Evolutionary conservation across 208 protist genomes (phyloP), one percentile per base, ranked within the genome.

Genomic region (Trypanosoma mega): DNA sequence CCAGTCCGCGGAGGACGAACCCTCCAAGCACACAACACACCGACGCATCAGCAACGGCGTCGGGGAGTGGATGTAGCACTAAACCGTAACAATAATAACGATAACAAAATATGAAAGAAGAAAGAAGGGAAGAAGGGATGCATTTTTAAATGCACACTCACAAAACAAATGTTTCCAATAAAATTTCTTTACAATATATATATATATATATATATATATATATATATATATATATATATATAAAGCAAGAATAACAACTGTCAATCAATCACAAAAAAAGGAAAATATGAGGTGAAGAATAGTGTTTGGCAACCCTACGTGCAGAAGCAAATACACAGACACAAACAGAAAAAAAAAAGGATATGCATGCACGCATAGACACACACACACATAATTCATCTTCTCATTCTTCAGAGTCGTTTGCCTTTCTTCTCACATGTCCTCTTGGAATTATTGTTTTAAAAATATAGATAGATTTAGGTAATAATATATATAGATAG

Each of bases 1-100:
- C 85, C 83, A 94, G 27, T 65, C 56, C 9, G 56, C 71, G 11
- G 70, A 53, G n/a, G 47, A 47, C 9, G 29, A 27, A 37, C 56
- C 48, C 7, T 21, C 27, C 8, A 63, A 23, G 7, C 30, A 21
- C 51, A 62, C 23, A 7, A 53, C 14, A 33, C 44, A 55, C 9
- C 52, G 36, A 18, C 44, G 52, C 59, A 69, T 66, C 21, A 16
- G 18, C 8, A 53, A 61, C 23, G 24, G 50, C 18, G 7, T 5
- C 34, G 27, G 7, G 23, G 8, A 56, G 50, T n/a, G n/a, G n/a
- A n/a, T n/a, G n/a, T n/a, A n/a, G n/a, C n/a, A n/a, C n/a, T n/a
- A n/a, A n/a, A n/a, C n/a, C 9, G 7, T n/a, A 6, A 56, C 16
- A 27, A 8, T 8, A 36, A 9, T 39, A 34, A 27, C 7, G 24